phyloP scores from a whole-genome alignment of 805 yeast genomes.

The Kodamaea fukazawae region DNA sequence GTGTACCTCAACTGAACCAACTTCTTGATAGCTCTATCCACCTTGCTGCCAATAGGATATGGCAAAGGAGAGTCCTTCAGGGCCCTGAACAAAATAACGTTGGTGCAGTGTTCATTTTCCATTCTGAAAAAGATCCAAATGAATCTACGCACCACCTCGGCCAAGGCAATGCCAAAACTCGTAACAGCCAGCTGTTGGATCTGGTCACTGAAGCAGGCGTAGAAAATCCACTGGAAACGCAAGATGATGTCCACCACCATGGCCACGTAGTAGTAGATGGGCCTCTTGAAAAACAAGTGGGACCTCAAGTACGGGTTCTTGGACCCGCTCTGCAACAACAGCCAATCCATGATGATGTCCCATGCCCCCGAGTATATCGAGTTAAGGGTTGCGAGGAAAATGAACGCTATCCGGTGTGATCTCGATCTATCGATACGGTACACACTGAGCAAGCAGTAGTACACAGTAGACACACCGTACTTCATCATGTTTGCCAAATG shows the following conservation, averaged over 20 bases:
- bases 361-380: conserved; percentile 68
- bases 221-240: conserved; percentile 90
- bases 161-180: conserved; percentile 76
- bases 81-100: conserved; percentile 81
- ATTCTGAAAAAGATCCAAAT: conserved; percentile 90
- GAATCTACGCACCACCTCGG: conserved; percentile 79
- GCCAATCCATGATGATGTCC: conserved; percentile 98
- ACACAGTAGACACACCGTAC: conserved; percentile 63
- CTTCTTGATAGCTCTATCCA: conserved; percentile 36
- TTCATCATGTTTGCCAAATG: conserved; percentile 87
- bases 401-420: conserved; percentile 54
- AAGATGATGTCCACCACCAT: conserved; percentile 70
- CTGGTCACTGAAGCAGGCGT: conserved; percentile 71
- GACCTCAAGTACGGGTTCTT: conserved; percentile 62
- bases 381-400: conserved; percentile 71
- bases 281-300: conserved; percentile 60
- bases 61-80: conserved; percentile 87
- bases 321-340: conserved; percentile 67
- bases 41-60: conserved; percentile 46
- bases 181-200: conserved; percentile 87
- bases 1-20: conserved; percentile 34
- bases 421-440: conserved; percentile 60
- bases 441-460: conserved; percentile 70
- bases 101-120: conserved; percentile 94
- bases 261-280: conserved; percentile 65